Conservation (phyloP, 1,284 basidiomycete species). For the Moesziomyces antarcticus region DNA sequence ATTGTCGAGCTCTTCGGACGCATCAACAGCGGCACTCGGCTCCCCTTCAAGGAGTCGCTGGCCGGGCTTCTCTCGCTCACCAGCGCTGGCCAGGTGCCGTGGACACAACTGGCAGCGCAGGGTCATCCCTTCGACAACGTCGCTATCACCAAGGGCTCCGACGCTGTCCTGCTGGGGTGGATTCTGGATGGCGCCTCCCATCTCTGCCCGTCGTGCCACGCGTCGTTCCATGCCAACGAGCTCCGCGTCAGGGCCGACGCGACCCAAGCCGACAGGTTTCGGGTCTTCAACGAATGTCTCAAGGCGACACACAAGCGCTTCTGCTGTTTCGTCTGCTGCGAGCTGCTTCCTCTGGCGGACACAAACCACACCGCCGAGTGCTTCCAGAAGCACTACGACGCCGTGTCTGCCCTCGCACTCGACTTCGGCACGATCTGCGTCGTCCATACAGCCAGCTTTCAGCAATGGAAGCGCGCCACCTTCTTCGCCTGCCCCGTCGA, state of each 20-base stretch:
- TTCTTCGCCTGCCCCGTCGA: no score
- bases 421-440: no score
- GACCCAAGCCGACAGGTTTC: neutral
- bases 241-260: neutral
- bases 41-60: neutral
- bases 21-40: neutral
- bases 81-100: neutral
- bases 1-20: neutral
- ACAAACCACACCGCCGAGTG: no score
- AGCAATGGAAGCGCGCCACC: no score
- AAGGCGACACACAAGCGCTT: neutral
- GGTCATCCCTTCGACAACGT: constrained; percentile 1
- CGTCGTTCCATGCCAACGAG: neutral
- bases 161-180: neutral
- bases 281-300: neutral
- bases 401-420: no score
- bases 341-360: no score
- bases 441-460: no score
- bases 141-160: neutral
- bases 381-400: no score
- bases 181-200: neutral
- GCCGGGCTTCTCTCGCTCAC: neutral
- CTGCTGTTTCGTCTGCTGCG: no score
- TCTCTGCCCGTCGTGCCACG: constrained; percentile 1
- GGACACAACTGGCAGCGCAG: neutral